Evolutionary conservation across 2,329 filamentous ascomycete genomes (phyloP), one percentile per base, ranked within the genome.

Genomic region (Aureobasidium uvarum): DNA sequence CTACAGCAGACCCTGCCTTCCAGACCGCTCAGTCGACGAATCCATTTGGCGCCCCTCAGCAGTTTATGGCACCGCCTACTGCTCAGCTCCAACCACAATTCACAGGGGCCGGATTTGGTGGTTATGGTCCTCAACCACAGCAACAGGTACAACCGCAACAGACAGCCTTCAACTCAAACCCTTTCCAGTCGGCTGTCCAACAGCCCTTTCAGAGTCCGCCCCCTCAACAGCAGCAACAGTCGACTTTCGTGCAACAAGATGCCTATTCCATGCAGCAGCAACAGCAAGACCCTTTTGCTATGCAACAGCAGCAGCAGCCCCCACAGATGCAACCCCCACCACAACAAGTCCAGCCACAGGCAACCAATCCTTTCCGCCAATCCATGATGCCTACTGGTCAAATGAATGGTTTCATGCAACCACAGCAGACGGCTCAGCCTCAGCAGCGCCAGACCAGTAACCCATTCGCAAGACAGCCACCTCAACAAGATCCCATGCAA

Each of bases 311-410:
- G 66, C 84, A 82, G 73, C 85, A 87, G 71, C 73, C 80, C 67
- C 77, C 77, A 67, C 76, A 75, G 71, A 81, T 71, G 70, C 81
- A 72, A 75, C 10, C 31, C 6, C 43, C 45, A n/a, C 58, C 58
- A n/a, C 73, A 80, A 68, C 78, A 72, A 31, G 68, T 76, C 28
- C 82, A 82, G 66, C 83, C 82, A 73, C 85, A 87, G 71, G 87
- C 81, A 25, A 96, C 92, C 8, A 99, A 99, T 74, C 95, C 95
- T 0, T 99, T 99, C 85, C 85, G 95, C 48, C 89, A 92, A 74
- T 97, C 94, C 1, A 94, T 94, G 87, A 81, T 96, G 79, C 73
- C 79, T 2, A 73, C 73, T 20, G 72, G 70, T n/a, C 64, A 64
- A n/a, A 59, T 33, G 28, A 46, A 65, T 10, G 64, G 67, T 14